Conservation (phyloP, 2,329 filamentous ascomycete genomes). For the Boeremia lycopersici region DNA sequence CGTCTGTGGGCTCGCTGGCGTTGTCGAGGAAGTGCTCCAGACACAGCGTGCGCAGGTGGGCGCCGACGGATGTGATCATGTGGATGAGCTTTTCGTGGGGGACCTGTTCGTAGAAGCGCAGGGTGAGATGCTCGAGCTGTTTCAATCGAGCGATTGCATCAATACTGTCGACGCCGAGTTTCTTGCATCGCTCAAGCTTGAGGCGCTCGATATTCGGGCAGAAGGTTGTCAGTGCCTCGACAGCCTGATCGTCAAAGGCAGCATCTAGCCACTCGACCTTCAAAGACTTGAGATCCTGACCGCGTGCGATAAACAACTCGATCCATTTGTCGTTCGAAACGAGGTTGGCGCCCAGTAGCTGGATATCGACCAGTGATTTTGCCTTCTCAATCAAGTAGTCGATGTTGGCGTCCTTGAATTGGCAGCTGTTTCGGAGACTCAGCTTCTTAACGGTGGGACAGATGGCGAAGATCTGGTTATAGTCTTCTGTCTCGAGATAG, state of each 20-base stretch:
- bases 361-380: conserved; percentile 71
- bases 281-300: conserved; percentile 67
- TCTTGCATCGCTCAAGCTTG: conserved; percentile 82
- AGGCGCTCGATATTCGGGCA: conserved; percentile 75
- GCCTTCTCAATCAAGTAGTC: conserved; percentile 79
- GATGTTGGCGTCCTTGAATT: conserved; percentile 85
- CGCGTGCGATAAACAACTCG: conserved; percentile 69
- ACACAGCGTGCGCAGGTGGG: conserved; percentile 75
- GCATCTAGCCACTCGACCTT: conserved; percentile 85
- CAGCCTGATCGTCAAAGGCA: conserved; percentile 75
- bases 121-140: conserved; percentile 74
- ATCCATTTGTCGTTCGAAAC: conserved; percentile 78
- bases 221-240: conserved; percentile 64
- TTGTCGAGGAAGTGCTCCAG: conserved; percentile 70
- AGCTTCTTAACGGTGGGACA: conserved; percentile 72
- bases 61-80: conserved; percentile 68
- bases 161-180: conserved; percentile 70
- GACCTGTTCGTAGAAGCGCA: conserved; percentile 68
- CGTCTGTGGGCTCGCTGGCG: conserved; percentile 61
- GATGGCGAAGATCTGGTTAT: conserved; percentile 77
- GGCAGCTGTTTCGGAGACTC: conserved; percentile 82
- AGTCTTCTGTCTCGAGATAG: conserved; percentile 75
- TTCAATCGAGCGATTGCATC: conserved; percentile 66
- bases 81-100: conserved; percentile 63
- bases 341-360: conserved; percentile 84